phyloP scores from a whole-genome alignment of 129 eudicot species.

The Escallonia rubra region DNA sequence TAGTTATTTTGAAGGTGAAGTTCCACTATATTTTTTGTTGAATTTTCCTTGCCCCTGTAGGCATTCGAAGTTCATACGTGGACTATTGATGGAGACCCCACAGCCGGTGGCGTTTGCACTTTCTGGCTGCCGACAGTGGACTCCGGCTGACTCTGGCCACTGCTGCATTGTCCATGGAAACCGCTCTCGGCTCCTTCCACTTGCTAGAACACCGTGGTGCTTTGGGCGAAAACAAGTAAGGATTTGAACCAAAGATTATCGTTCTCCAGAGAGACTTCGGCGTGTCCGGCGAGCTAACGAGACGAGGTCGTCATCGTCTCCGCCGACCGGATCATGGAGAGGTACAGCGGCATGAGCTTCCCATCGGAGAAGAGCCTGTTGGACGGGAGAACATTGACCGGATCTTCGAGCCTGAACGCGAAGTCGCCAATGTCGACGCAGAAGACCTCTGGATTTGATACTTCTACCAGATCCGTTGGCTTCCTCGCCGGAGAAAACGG shows the following conservation, averaged over 20 bases:
- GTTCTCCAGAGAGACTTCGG: slow-evolving; percentile 27
- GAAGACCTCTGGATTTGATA: slow-evolving; percentile 28
- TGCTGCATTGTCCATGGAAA: too few species aligned
- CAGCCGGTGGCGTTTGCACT: too few species aligned
- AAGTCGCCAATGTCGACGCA: slow-evolving; percentile 44
- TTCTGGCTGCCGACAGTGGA: too few species aligned
- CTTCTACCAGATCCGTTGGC: slow-evolving; percentile 11
- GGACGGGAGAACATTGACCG: slow-evolving; percentile 70
- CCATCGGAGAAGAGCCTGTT: slow-evolving; percentile 80
- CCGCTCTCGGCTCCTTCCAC: slow-evolving; percentile 90
- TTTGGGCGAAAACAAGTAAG: slow-evolving; percentile 70
- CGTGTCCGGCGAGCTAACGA: slow-evolving; percentile 35
- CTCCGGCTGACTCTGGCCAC: too few species aligned
- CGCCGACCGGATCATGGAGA: slow-evolving; percentile 30
- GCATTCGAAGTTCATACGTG: too few species aligned
- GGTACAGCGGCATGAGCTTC: slow-evolving; percentile 57
- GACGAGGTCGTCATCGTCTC: slow-evolving; percentile 16
- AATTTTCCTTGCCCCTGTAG: too few species aligned
- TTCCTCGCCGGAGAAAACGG: slow-evolving; percentile 21
- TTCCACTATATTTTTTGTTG: too few species aligned
- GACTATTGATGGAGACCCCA: too few species aligned
- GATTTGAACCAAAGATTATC: slow-evolving; percentile 33
- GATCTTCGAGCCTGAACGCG: slow-evolving; percentile 73
- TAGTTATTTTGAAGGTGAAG: too few species aligned
- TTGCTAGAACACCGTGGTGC: slow-evolving; percentile 89